Base-by-base conservation (phyloP, 257 asterid species). In the Phtheirospermum japonicum region DNA sequence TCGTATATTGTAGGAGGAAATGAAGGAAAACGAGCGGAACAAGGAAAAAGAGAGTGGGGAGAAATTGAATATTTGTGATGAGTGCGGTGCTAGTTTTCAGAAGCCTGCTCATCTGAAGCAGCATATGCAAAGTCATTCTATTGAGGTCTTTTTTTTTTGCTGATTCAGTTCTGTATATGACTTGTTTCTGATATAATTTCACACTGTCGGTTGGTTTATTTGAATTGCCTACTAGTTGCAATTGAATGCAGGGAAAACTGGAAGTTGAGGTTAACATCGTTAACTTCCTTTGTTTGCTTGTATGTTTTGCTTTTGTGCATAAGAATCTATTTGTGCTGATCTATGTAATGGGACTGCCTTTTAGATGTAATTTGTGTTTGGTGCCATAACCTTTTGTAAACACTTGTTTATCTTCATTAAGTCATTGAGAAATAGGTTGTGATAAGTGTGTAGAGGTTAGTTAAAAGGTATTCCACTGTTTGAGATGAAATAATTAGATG, bases 91-190 rank as follows among this genome's bases (percentile, higher is more conserved):
- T 7, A 71, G 83, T 72, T 93, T 93, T 60, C 71, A 36, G 68
- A 89, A 89, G 77, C 95, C 89, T 58, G 97, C 97, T 56, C 70
- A 89, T 81, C 72, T 93, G 80, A 87, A 74, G 82, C 97, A 87
- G 80, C 99, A 87, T 75, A 83, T 89, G 94, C 89, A 73, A 68
- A 82, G 97, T 61, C 99, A 93, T 70, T 82, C 96, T 14, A 67
- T 89, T 5, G 90, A 83, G 95, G 99, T 86, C 37, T 26, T 45
- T 9, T 40, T 52, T 13, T 13, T 42, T 13, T 42, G 17, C 2
- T 14, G 31, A n/a, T 53, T 30, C 9, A 19, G 3, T 36, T 53
- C 1, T 4, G 23, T 67, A 4, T 17, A 23, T 11, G 6, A 30
- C n/a, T n/a, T 5, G 16, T 55, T 61, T 33, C 28, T 23, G 28